Percentiles rank a stretch among this genome's conserved stretches.
Conservation (phyloP, 306 rosid species). For the Lathyrus sativus region DNA sequence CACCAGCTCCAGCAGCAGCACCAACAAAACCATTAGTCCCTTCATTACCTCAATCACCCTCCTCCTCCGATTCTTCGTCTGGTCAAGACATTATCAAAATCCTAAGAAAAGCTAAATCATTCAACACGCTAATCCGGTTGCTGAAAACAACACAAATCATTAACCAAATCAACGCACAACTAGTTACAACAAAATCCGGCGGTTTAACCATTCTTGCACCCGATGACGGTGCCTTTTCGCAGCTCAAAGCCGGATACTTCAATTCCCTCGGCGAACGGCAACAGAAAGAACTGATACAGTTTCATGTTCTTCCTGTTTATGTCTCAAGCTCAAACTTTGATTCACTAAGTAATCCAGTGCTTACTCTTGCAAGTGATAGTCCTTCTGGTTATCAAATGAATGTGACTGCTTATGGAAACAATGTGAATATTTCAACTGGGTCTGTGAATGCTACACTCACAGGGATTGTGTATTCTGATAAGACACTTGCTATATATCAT, state of each 20-base stretch:
- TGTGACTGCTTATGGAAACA: constrained; percentile 63
- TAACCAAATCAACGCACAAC: constrained; percentile 57
- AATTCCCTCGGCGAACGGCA: constrained; percentile 49
- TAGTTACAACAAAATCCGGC: constrained; percentile 47
- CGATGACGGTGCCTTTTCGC: constrained; percentile 54
- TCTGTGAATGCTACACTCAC: constrained; percentile 58
- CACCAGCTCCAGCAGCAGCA: constrained; percentile 29
- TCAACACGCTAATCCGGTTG: constrained; percentile 53
- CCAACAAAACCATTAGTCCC: constrained; percentile 48
- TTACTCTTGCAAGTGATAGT: constrained; percentile 61
- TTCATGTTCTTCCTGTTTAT: constrained; percentile 58
- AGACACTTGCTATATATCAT: constrained; percentile 62
- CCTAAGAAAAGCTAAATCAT: constrained; percentile 55
- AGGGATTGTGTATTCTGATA: constrained; percentile 62
- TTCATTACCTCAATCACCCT: constrained; percentile 40
- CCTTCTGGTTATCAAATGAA: constrained; percentile 53
- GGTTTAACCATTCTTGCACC: constrained; percentile 63
- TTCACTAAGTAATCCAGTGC: constrained; percentile 58
- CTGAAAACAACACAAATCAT: constrained; percentile 63
- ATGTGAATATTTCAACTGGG: constrained; percentile 63
- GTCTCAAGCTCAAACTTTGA: constrained; percentile 64
- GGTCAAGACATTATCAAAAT: constrained; percentile 54
- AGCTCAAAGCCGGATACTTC: constrained; percentile 62
- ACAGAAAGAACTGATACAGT: constrained; percentile 58
- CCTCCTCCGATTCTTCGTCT: constrained; percentile 36